phyloP scores from a whole-genome alignment of 805 yeast species.

The Wickerhamiella sergipiensis region DNA sequence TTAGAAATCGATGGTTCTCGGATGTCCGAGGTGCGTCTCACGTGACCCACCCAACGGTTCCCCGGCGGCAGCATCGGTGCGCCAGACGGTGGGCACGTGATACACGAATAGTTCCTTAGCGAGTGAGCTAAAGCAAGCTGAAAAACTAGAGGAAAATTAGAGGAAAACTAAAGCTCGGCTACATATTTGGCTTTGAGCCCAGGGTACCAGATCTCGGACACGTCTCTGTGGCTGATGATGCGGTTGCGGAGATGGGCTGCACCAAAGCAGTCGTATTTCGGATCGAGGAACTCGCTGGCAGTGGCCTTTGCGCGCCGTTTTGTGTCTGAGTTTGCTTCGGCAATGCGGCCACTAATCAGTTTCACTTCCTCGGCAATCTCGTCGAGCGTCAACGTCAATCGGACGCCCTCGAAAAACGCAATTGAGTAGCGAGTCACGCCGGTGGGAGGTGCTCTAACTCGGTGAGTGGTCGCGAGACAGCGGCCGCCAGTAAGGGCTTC shows the following conservation, averaged over 20 bases:
- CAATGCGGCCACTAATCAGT: slow-evolving; percentile 18
- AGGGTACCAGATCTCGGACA: slow-evolving; percentile 29
- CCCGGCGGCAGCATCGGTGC: neutral
- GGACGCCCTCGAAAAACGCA: slow-evolving; percentile 35
- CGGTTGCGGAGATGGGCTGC: slow-evolving; percentile 31
- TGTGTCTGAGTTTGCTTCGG: slow-evolving; percentile 18
- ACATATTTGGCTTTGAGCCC: slow-evolving; percentile 21
- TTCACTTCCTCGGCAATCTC: slow-evolving; percentile 19
- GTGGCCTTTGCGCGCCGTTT: slow-evolving; percentile 19
- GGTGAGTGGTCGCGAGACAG: slow-evolving; percentile 46
- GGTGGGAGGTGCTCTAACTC: slow-evolving; percentile 22
- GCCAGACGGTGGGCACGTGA: too few relatives aligned
- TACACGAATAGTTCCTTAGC: too few relatives aligned
- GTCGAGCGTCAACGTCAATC: slow-evolving; percentile 21
- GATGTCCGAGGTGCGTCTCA: neutral
- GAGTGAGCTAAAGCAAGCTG: too few relatives aligned
- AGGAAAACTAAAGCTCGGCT: slow-evolving; percentile 7
- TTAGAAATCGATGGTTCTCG: neutral
- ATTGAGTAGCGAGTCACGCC: slow-evolving; percentile 21
- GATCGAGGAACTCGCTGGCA: slow-evolving; percentile 22
- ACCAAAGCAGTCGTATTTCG: slow-evolving; percentile 25
- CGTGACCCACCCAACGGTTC: neutral
- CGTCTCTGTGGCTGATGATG: slow-evolving; percentile 29
- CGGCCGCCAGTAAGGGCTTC: slow-evolving; percentile 47
- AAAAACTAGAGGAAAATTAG: too few relatives aligned